Evolutionary conservation across 257 asterid genomes (phyloP).

Genomic region (Verbascum thapsus): DNA sequence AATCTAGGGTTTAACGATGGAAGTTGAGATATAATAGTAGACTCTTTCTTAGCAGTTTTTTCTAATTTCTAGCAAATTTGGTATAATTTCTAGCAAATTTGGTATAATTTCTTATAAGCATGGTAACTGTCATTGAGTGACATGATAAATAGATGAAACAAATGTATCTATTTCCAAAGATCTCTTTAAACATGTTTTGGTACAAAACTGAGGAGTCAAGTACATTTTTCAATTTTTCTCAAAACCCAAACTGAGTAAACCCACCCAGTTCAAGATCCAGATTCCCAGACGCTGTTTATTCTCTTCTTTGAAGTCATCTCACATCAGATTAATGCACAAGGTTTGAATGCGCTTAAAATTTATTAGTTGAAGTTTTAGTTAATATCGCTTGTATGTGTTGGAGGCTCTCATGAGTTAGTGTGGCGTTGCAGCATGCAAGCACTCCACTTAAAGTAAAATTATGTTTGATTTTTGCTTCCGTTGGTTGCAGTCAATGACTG

Average conservation of each 20-base stretch:
- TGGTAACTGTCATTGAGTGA: background rate
- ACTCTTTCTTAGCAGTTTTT: background rate
- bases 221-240: too few species aligned
- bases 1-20: background rate
- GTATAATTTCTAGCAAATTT: background rate
- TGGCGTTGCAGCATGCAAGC: conserved; percentile 13
- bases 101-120: background rate
- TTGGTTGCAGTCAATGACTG: conserved; percentile 81
- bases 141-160: background rate
- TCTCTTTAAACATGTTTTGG: background rate
- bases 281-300: too few species aligned
- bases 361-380: conserved; percentile 9
- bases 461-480: conserved; percentile 21
- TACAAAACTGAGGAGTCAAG: too few species aligned
- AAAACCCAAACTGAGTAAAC: background rate
- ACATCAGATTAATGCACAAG: conserved; percentile 3
- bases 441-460: conserved; percentile 14
- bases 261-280: too few species aligned
- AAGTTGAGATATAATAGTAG: background rate
- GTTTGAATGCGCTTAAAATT: conserved; percentile 5
- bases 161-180: background rate
- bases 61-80: too few species aligned
- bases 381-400: conserved; percentile 19
- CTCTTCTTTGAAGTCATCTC: conserved; percentile 5
- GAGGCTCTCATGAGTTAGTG: conserved; percentile 17